Conservation (phyloP, 2,329 filamentous ascomycete species). For the Tolypocladium inflatum region DNA sequence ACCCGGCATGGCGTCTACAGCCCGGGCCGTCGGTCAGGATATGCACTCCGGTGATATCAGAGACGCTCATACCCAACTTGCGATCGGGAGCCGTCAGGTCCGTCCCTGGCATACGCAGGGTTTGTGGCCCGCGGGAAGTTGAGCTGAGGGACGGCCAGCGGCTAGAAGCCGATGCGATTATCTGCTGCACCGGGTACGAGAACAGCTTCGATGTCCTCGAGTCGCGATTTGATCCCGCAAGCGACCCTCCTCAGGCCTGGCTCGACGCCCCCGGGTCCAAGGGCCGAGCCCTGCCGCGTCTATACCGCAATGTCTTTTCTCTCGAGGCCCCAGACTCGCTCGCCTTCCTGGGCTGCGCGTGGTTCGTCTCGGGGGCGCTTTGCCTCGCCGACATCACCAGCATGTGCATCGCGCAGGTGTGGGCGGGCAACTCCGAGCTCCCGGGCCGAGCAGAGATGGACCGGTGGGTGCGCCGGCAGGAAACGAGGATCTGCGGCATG, state of each 20-base stretch:
- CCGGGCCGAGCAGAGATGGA: conserved; percentile 6
- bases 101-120: neutral
- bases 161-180: neutral
- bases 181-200: neutral
- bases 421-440: conserved; percentile 14
- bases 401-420: conserved; percentile 23
- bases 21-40: neutral
- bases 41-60: neutral
- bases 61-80: neutral
- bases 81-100: neutral
- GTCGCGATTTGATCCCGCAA: neutral
- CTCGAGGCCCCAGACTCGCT: conserved; percentile 23
- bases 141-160: neutral
- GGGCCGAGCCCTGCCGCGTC: neutral
- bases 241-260: neutral
- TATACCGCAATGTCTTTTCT: neutral
- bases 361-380: conserved; percentile 14
- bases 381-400: conserved; percentile 14
- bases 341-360: conserved; percentile 21
- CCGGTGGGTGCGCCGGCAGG: conserved; percentile 10
- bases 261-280: neutral
- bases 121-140: neutral
- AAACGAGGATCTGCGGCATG: conserved; percentile 9
- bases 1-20: neutral
- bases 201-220: neutral